Evolutionary conservation across 139 green algal genomes (phyloP).

Genomic region (Volvox reticuliferus): DNA sequence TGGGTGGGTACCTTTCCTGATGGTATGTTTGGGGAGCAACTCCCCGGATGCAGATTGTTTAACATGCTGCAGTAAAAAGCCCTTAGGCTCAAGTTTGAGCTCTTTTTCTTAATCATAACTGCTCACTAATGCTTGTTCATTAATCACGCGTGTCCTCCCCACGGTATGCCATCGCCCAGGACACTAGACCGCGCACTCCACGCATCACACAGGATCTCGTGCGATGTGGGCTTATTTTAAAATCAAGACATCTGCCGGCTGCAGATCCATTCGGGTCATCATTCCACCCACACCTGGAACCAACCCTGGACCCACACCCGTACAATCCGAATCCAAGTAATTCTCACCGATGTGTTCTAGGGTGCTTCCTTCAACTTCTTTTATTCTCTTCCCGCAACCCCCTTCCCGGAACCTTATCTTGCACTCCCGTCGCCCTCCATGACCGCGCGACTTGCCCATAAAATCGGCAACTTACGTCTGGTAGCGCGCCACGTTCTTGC

Average conservation of each 20-base stretch:
- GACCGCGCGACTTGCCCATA: neutral
- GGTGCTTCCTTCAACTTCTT: neutral
- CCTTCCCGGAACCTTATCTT: neutral
- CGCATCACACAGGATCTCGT: no score
- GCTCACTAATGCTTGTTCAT: no score
- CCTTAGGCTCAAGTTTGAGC: neutral
- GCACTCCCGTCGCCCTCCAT: neutral
- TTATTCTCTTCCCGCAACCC: neutral
- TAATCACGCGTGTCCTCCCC: no score
- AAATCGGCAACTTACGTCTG: slow-evolving; percentile 62
- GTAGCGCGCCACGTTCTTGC: slow-evolving; percentile 85
- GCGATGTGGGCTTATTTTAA: no score
- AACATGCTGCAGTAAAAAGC: neutral
- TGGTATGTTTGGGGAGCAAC: no score
- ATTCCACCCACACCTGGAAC: neutral
- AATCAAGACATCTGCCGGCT: no score
- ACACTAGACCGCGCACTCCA: no score
- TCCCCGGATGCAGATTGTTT: neutral
- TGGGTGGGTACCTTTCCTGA: no score
- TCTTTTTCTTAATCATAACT: no score
- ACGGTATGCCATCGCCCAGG: no score
- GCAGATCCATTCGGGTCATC: neutral
- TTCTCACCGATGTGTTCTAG: neutral
- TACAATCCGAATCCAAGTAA: neutral
- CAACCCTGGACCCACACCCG: neutral